These are phyloP conservation scores for Penicillium soppii DNA, from an alignment of 495 filamentous ascomycete genomes.

Conservation along the genomic window DNA sequence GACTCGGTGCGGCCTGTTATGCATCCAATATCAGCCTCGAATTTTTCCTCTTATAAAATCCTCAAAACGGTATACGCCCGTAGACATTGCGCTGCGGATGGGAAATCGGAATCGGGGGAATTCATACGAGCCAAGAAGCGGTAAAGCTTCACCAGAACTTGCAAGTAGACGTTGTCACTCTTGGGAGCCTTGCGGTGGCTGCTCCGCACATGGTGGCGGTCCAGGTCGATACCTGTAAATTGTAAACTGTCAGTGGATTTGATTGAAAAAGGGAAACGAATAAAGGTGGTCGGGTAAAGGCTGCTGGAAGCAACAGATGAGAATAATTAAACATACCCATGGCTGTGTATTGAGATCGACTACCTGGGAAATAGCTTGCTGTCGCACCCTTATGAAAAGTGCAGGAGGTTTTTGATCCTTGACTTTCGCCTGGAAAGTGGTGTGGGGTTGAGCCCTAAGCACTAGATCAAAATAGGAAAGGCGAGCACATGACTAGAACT, in stretches of 20 bases:
- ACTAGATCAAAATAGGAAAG: constrained; percentile 32
- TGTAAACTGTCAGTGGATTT: constrained; percentile 8
- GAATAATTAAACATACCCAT: constrained; percentile 43
- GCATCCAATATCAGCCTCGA: constrained; percentile 17
- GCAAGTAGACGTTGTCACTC: constrained; percentile 96
- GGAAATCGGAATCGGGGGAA: constrained; percentile 5
- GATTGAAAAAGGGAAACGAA: background rate
- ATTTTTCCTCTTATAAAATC: background rate
- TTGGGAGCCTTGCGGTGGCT: constrained; percentile 94
- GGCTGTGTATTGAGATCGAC: constrained; percentile 44
- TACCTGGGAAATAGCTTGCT: constrained; percentile 47
- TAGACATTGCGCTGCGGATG: constrained; percentile 10
- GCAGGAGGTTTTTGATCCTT: constrained; percentile 45
- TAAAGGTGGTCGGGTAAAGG: background rate
- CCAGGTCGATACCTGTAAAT: constrained; percentile 62
- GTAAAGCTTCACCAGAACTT: constrained; percentile 98
- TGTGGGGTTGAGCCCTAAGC: constrained; percentile 52
- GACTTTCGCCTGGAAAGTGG: constrained; percentile 45
- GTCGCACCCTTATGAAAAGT: constrained; percentile 45
- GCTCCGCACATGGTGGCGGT: constrained; percentile 80
- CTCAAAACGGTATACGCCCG: constrained; percentile 3
- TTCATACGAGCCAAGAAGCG: constrained; percentile 94
- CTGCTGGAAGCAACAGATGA: background rate
- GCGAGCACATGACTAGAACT: background rate
- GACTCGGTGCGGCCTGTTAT: constrained; percentile 85